Percentiles rank a stretch among this genome's conserved stretches.
Conservation (phyloP, 2,329 filamentous ascomycete genomes). For the Trichoderma asperellum region DNA sequence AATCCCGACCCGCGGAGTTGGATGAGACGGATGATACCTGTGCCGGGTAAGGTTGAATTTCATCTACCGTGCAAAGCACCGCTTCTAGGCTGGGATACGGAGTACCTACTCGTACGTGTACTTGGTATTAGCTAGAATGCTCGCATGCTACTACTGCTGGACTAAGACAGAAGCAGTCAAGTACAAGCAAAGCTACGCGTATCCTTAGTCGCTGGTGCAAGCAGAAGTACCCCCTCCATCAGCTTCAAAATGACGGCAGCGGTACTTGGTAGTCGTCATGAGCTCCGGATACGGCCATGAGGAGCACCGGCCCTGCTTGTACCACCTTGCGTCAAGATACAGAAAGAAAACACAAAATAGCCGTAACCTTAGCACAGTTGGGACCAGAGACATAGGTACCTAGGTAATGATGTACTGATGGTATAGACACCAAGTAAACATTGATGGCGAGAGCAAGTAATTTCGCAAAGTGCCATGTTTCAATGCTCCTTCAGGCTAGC, state of each 20-base stretch:
- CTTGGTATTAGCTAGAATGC: background rate
- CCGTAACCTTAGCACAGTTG: background rate
- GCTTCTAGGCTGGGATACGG: background rate
- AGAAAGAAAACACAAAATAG: background rate
- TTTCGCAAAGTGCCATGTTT: slow-evolving; percentile 13
- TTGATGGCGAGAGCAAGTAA: background rate
- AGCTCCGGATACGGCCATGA: background rate
- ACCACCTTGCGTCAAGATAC: background rate
- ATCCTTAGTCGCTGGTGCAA: background rate
- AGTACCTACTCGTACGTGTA: background rate
- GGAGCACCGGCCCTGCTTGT: background rate
- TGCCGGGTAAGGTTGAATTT: background rate
- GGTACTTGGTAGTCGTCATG: background rate
- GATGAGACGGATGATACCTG: background rate
- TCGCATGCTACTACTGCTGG: slow-evolving; percentile 4
- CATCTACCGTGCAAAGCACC: background rate
- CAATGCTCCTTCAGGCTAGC: slow-evolving; percentile 19
- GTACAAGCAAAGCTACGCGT: slow-evolving; percentile 15
- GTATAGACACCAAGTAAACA: background rate
- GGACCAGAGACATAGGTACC: background rate
- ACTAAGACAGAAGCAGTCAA: slow-evolving; percentile 20
- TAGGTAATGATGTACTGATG: background rate
- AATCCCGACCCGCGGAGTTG: background rate
- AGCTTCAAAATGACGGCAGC: background rate
- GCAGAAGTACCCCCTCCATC: background rate